Conservation (phyloP, 768 basidiomycete species). For the Hericium alpestre region DNA sequence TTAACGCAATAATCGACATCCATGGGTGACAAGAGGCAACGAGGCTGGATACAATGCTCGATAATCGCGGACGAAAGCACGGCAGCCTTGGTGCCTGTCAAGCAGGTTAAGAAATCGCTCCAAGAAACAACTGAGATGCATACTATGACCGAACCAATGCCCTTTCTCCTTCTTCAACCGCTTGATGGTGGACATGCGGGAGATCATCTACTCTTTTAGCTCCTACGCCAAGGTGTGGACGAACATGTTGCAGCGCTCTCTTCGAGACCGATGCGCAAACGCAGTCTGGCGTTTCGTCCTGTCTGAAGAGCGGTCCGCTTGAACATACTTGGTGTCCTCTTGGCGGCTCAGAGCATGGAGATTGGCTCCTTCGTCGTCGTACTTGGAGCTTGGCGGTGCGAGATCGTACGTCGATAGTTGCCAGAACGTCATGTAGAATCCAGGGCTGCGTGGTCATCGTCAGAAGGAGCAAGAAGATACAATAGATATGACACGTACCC, state of each 20-base stretch:
- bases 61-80: slow-evolving; percentile 55
- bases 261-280: slow-evolving; percentile 43
- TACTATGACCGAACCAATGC: slow-evolving; percentile 73
- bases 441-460: slow-evolving; percentile 47
- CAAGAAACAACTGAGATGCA: slow-evolving; percentile 13
- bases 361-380: slow-evolving; percentile 65
- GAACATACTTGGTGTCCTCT: slow-evolving; percentile 51
- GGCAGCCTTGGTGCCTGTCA: slow-evolving; percentile 33
- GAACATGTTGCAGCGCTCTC: slow-evolving; percentile 58
- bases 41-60: slow-evolving; percentile 88
- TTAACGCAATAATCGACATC: slow-evolving; percentile 90
- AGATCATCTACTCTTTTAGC: slow-evolving; percentile 64
- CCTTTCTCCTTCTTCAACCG: slow-evolving; percentile 70
- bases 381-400: slow-evolving; percentile 61
- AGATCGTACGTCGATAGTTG: slow-evolving; percentile 89
- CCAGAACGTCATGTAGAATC: slow-evolving; percentile 96
- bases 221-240: slow-evolving; percentile 53
- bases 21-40: slow-evolving; percentile 88
- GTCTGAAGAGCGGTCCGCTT: slow-evolving; percentile 69
- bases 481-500: slow-evolving; percentile 39
- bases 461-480: no score
- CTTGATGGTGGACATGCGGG: slow-evolving; percentile 65
- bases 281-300: slow-evolving; percentile 49
- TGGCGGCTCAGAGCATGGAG: slow-evolving; percentile 53
- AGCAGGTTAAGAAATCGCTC: not conserved